phyloP scores from a whole-genome alignment of 2,329 filamentous ascomycete genomes.

The Pseudopithomyces chartarum region DNA sequence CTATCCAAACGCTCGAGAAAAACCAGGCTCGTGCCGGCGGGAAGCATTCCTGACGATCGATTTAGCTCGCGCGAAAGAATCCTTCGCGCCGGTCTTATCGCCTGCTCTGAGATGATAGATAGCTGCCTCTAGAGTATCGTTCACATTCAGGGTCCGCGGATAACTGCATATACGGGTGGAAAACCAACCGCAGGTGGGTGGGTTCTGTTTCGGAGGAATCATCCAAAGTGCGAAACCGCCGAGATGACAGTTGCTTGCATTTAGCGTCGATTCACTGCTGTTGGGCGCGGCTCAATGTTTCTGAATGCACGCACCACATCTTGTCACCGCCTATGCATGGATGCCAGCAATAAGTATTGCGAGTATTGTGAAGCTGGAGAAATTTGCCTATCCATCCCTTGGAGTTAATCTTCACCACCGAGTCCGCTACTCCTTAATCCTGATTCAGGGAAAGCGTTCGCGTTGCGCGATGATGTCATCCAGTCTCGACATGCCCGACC shows the following conservation, averaged over 20 bases:
- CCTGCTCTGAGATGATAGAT: neutral
- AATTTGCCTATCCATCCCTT: neutral
- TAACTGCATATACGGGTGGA: neutral
- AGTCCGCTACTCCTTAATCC: no score
- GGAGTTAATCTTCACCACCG: no score
- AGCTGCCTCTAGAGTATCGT: neutral
- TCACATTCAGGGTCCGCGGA: slow-evolving; percentile 5
- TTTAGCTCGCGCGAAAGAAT: slow-evolving; percentile 10
- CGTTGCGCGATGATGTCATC: neutral
- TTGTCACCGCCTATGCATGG: neutral
- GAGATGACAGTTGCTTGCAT: neutral
- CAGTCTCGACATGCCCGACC: neutral
- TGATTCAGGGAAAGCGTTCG: no score
- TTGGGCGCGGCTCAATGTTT: neutral
- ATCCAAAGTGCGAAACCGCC: neutral
- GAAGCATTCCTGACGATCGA: slow-evolving; percentile 8
- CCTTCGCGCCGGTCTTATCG: slow-evolving; percentile 1
- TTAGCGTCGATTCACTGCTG: neutral
- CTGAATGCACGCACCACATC: neutral
- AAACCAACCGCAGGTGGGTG: slow-evolving; percentile 2
- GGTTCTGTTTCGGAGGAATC: neutral
- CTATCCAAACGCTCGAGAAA: neutral
- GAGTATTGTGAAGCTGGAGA: neutral
- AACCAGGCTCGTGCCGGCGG: neutral
- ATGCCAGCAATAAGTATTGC: no score